phyloP scores from a whole-genome alignment of 2,329 filamentous ascomycete species.

The Chaetomium sp. region DNA sequence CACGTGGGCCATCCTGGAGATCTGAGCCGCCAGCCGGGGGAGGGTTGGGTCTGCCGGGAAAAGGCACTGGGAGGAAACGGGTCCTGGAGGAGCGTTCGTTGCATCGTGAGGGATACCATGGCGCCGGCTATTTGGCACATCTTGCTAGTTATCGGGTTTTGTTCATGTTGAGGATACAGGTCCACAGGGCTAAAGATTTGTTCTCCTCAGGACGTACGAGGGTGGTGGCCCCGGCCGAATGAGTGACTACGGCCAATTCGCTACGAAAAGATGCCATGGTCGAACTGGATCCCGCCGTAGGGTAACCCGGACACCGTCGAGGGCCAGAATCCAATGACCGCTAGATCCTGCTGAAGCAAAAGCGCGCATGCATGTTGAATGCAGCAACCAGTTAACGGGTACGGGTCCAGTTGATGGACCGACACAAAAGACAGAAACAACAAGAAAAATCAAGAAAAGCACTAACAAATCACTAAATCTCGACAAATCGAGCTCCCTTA shows the following conservation, averaged over 20 bases:
- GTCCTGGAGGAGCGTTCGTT: neutral
- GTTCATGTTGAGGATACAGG: slow-evolving; percentile 17
- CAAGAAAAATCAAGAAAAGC: slow-evolving; percentile 11
- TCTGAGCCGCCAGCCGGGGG: slow-evolving; percentile 40
- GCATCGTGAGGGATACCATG: slow-evolving; percentile 25
- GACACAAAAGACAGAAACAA: slow-evolving; percentile 8
- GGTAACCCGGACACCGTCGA: slow-evolving; percentile 3
- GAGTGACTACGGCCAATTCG: slow-evolving; percentile 1
- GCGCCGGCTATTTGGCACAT: slow-evolving; percentile 18
- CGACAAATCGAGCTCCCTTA: neutral
- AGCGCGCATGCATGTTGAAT: slow-evolving; percentile 31
- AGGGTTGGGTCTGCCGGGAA: neutral
- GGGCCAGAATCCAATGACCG: neutral
- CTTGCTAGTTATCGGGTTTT: slow-evolving; percentile 7
- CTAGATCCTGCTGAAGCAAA: neutral
- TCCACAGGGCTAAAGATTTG: slow-evolving; percentile 5
- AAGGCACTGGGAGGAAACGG: neutral
- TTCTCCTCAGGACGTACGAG: neutral
- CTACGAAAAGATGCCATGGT: neutral
- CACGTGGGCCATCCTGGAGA: slow-evolving; percentile 85
- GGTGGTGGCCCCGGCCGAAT: neutral
- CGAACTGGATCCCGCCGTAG: slow-evolving; percentile 2
- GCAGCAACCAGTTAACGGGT: slow-evolving; percentile 14
- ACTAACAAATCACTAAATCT: slow-evolving; percentile 19
- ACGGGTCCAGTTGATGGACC: slow-evolving; percentile 25